Evolutionary conservation across 768 basidiomycete species (phyloP).

Genomic region (Tricholoma hemisulphureum): DNA sequence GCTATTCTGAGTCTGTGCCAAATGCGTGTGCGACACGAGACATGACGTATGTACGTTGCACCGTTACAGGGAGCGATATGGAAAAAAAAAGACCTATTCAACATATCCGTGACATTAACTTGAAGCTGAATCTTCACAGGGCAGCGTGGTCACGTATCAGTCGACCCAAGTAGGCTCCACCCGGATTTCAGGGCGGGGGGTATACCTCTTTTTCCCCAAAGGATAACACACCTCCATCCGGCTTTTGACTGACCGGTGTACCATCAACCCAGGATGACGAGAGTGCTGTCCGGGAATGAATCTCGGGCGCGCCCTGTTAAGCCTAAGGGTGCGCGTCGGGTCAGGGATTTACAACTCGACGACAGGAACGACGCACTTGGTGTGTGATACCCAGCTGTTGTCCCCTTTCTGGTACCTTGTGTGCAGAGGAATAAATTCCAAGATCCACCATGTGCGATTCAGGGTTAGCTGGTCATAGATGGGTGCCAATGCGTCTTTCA

Average conservation of each 20-base stretch:
- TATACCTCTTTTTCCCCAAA: background rate
- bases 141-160: no score
- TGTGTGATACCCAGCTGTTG: slow-evolving; percentile 34
- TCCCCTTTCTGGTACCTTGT: slow-evolving; percentile 39
- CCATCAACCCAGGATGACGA: slow-evolving; percentile 40
- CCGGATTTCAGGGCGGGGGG: background rate
- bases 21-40: no score
- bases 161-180: background rate
- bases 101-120: no score
- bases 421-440: slow-evolving; percentile 55
- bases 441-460: slow-evolving; percentile 58
- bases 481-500: slow-evolving; percentile 54
- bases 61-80: no score
- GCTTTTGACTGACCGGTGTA: slow-evolving; percentile 52
- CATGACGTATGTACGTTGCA: no score
- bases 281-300: slow-evolving; percentile 44
- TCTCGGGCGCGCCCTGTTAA: slow-evolving; percentile 36
- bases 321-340: slow-evolving; percentile 4
- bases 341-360: background rate
- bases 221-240: slow-evolving; percentile 45
- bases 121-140: no score
- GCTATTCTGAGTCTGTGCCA: no score
- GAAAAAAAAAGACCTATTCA: no score
- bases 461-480: slow-evolving; percentile 59
- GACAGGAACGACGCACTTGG: slow-evolving; percentile 17